phyloP scores from a whole-genome alignment of 208 protist genomes.

The Porcisia hertigi region DNA sequence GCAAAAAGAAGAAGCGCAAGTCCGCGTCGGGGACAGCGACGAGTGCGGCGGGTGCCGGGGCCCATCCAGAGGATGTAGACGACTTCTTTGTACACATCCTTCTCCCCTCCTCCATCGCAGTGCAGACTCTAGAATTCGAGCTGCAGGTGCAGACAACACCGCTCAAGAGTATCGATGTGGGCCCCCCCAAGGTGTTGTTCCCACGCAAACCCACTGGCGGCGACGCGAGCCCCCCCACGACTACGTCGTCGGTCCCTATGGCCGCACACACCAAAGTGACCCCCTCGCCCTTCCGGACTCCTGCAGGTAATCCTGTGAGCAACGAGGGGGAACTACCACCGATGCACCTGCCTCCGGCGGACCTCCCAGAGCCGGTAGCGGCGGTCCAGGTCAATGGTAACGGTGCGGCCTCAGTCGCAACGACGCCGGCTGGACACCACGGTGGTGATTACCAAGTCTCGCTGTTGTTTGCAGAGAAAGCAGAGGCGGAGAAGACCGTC shows the following conservation, averaged over 20 bases:
- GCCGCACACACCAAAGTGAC: constrained; percentile 4
- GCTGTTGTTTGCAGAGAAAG: constrained; percentile 73
- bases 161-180: constrained; percentile 59
- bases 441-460: constrained; percentile 55
- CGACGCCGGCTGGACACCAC: constrained; percentile 10
- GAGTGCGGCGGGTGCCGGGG: neutral
- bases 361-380: constrained; percentile 19
- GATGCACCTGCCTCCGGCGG: constrained; percentile 50
- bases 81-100: constrained; percentile 72
- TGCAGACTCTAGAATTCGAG: constrained; percentile 55
- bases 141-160: constrained; percentile 49
- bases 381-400: constrained; percentile 2
- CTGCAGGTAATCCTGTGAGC: constrained; percentile 27
- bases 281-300: constrained; percentile 33
- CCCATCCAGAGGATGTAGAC: constrained; percentile 49
- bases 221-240: constrained; percentile 7
- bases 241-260: neutral
- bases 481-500: constrained; percentile 63
- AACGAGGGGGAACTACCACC: constrained; percentile 37
- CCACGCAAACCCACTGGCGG: constrained; percentile 25
- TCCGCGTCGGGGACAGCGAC: neutral
- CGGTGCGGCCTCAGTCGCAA: neutral
- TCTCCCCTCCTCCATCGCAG: constrained; percentile 37
- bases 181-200: constrained; percentile 43
- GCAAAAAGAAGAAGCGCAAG: constrained; percentile 35